Conservation (phyloP, 108 stramenopile genomes). For the Nannochloropsis gaditana region DNA sequence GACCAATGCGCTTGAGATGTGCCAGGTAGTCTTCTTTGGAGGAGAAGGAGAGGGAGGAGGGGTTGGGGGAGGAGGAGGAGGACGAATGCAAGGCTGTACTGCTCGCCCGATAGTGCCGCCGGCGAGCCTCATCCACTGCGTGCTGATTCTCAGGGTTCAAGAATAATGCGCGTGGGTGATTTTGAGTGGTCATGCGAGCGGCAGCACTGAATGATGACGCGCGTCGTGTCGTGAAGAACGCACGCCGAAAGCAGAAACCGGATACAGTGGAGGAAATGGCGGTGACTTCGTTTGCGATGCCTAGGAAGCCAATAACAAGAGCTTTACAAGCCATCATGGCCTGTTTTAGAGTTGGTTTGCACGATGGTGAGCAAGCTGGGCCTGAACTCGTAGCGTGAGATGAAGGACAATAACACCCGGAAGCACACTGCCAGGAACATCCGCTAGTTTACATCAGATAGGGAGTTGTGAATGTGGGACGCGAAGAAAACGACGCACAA, state of each 20-base stretch:
- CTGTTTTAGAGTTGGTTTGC: too few species aligned
- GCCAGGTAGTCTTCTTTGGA: conserved; percentile 28
- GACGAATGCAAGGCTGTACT: neutral
- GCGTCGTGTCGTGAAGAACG: neutral
- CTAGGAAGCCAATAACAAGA: neutral
- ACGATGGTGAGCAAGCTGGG: too few species aligned
- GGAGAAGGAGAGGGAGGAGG: conserved; percentile 24
- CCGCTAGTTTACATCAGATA: too few species aligned
- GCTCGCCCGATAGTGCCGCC: neutral
- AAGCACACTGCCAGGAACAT: too few species aligned
- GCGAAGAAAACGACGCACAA: too few species aligned
- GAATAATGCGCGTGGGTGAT: neutral
- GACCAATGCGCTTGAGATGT: conserved; percentile 19
- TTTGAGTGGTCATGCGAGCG: neutral
- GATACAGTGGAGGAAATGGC: neutral
- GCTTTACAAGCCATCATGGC: too few species aligned
- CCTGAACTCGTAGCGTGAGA: too few species aligned
- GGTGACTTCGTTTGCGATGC: neutral
- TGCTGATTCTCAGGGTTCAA: conserved; percentile 10
- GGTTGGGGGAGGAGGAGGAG: neutral
- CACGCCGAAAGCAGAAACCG: conserved; percentile 4
- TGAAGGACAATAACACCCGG: too few species aligned
- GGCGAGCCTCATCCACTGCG: neutral
- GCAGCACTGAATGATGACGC: neutral
- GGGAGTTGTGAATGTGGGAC: too few species aligned